Percentiles rank a stretch among this genome's conserved stretches.
Conservation (phyloP, 177 flowering plant genomes). For the Vitis hybrid region DNA sequence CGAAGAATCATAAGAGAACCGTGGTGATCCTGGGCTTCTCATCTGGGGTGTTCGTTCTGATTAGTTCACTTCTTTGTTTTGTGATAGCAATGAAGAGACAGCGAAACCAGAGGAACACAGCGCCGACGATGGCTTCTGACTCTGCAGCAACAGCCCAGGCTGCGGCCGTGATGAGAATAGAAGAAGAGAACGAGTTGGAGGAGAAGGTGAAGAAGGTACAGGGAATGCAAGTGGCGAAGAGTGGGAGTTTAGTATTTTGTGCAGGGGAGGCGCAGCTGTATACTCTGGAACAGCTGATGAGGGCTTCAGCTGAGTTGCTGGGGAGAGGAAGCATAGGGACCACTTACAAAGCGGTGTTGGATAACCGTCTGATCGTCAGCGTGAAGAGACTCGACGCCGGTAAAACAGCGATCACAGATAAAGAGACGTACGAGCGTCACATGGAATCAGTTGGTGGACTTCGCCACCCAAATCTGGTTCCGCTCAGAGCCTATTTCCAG, state of each 20-base stretch:
- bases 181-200: slow-evolving; percentile 55
- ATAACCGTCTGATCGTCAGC: slow-evolving; percentile 60
- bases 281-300: slow-evolving; percentile 81
- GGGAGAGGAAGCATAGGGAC: slow-evolving; percentile 86
- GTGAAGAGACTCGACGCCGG: slow-evolving; percentile 76
- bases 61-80: slow-evolving; percentile 33
- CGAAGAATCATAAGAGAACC: slow-evolving; percentile 27
- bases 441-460: slow-evolving; percentile 79
- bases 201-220: slow-evolving; percentile 58
- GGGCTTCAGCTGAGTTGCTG: slow-evolving; percentile 86
- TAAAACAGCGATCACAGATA: slow-evolving; percentile 40
- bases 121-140: slow-evolving; percentile 20
- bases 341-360: slow-evolving; percentile 84
- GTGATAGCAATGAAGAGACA: slow-evolving; percentile 30
- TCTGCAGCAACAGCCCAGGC: slow-evolving; percentile 31
- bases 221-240: slow-evolving; percentile 43
- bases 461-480: slow-evolving; percentile 89
- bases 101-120: slow-evolving; percentile 13
- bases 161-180: slow-evolving; percentile 45
- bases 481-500: slow-evolving; percentile 79
- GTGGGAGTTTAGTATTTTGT: slow-evolving; percentile 75
- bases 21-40: slow-evolving; percentile 45
- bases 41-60: slow-evolving; percentile 26
- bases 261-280: slow-evolving; percentile 72
- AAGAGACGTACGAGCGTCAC: slow-evolving; percentile 67